Conservation (phyloP, 352 stramenopile species). For the Phytophthora citrophthora region DNA sequence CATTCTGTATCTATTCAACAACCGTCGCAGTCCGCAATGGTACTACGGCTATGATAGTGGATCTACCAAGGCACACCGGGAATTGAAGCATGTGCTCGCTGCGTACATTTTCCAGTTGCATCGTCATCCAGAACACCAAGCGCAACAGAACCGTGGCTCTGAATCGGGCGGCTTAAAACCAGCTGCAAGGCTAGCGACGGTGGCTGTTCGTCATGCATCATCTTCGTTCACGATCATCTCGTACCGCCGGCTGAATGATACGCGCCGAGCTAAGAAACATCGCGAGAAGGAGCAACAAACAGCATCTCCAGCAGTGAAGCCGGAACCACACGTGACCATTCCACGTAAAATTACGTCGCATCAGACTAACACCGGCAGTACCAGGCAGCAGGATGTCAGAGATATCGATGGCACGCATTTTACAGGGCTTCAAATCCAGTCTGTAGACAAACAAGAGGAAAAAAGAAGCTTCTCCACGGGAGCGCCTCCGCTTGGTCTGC, state of each 20-base stretch:
- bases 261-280: neutral
- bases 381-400: neutral
- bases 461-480: neutral
- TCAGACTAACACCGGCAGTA: neutral
- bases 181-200: slow-evolving; percentile 9
- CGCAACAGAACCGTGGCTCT: neutral
- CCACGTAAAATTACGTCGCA: neutral
- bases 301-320: neutral
- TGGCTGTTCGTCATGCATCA: slow-evolving; percentile 32
- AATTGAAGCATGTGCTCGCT: slow-evolving; percentile 39
- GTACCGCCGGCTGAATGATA: slow-evolving; percentile 29
- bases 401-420: neutral
- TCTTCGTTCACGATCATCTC: slow-evolving; percentile 40
- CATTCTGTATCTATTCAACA: slow-evolving; percentile 44
- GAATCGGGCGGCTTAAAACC: neutral
- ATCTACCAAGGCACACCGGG: slow-evolving; percentile 41
- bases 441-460: neutral
- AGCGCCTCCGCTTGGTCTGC: neutral
- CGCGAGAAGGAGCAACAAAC: neutral
- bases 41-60: slow-evolving; percentile 53
- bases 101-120: slow-evolving; percentile 39
- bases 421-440: neutral
- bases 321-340: neutral
- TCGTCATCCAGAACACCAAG: neutral
- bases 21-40: slow-evolving; percentile 43